Percentiles rank a stretch among this genome's conserved stretches.
Conservation (phyloP, 2,329 filamentous ascomycete genomes). For the Aspergillus brunneoviolaceus region DNA sequence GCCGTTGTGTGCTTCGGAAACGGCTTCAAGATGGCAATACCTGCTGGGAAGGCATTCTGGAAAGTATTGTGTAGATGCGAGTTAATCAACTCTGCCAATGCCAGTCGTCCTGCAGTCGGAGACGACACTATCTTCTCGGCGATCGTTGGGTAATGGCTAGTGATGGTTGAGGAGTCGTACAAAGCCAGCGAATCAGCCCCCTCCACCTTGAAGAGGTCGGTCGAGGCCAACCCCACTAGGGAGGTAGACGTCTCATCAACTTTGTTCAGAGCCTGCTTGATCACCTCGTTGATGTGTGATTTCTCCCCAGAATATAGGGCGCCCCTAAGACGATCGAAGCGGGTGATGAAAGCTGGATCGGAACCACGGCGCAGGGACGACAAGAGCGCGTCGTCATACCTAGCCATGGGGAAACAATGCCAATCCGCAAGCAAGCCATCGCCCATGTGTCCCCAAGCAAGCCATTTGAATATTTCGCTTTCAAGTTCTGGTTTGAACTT, state of each 20-base stretch:
- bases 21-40: constrained; percentile 80
- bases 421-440: constrained; percentile 77
- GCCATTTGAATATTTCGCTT: constrained; percentile 75
- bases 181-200: constrained; percentile 70
- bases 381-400: constrained; percentile 70
- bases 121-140: constrained; percentile 60
- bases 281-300: constrained; percentile 60
- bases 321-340: constrained; percentile 69
- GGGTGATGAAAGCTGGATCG: constrained; percentile 66
- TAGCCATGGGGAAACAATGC: constrained; percentile 80
- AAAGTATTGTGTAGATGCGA: constrained; percentile 82
- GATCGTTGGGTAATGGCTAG: constrained; percentile 66
- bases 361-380: constrained; percentile 72
- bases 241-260: constrained; percentile 58
- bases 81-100: constrained; percentile 74
- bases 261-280: constrained; percentile 61
- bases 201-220: constrained; percentile 65
- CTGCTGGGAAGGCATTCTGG: constrained; percentile 73
- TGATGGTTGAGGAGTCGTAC: constrained; percentile 66
- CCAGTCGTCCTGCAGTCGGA: constrained; percentile 60
- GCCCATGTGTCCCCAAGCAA: constrained; percentile 91
- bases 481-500: constrained; percentile 63
- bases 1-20: constrained; percentile 71
- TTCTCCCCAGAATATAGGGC: constrained; percentile 73
- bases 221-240: constrained; percentile 62